Evolutionary conservation across 2,329 filamentous ascomycete species (phyloP).

Genomic region (Fusarium guadeloupense): DNA sequence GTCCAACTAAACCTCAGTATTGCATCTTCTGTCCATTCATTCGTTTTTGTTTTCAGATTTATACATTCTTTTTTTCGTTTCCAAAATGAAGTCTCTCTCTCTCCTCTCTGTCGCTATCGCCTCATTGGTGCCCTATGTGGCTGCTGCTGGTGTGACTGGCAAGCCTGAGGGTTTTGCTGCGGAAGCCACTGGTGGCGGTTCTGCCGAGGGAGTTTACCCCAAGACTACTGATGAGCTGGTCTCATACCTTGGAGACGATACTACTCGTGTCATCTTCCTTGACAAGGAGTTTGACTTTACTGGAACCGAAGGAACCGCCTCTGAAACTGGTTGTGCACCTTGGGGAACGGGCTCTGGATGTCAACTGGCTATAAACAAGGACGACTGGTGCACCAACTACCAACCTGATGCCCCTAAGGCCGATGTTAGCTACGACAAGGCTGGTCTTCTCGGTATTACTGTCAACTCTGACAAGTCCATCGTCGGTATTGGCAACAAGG

Average conservation of each 20-base stretch:
- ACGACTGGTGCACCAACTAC: slow-evolving; percentile 68
- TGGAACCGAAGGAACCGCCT: slow-evolving; percentile 62
- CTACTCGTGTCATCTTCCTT: slow-evolving; percentile 66
- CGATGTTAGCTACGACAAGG: slow-evolving; percentile 60
- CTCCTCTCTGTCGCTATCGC: slow-evolving; percentile 27
- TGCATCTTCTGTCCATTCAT: slow-evolving; percentile 1
- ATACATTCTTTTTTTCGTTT: slow-evolving; percentile 8
- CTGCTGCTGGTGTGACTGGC: slow-evolving; percentile 43
- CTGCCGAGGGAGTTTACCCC: slow-evolving; percentile 64
- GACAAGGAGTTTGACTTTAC: slow-evolving; percentile 66
- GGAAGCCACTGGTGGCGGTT: slow-evolving; percentile 68
- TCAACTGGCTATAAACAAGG: slow-evolving; percentile 68
- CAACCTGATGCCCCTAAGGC: slow-evolving; percentile 59
- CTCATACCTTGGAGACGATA: slow-evolving; percentile 64
- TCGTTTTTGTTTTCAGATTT: not conserved
- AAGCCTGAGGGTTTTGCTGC: slow-evolving; percentile 55
- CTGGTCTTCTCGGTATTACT: slow-evolving; percentile 59
- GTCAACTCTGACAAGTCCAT: slow-evolving; percentile 67
- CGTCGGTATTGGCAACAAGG: slow-evolving; percentile 61
- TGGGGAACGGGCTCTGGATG: slow-evolving; percentile 63
- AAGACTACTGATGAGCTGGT: slow-evolving; percentile 65
- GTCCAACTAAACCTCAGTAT: not conserved
- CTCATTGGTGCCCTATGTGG: slow-evolving; percentile 21
- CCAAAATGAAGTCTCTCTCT: slow-evolving; percentile 32
- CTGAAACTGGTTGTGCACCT: slow-evolving; percentile 66